These are phyloP conservation scores for Martiniozyma abietophila DNA, from an alignment of 805 yeast genomes.

Conservation along the genomic window DNA sequence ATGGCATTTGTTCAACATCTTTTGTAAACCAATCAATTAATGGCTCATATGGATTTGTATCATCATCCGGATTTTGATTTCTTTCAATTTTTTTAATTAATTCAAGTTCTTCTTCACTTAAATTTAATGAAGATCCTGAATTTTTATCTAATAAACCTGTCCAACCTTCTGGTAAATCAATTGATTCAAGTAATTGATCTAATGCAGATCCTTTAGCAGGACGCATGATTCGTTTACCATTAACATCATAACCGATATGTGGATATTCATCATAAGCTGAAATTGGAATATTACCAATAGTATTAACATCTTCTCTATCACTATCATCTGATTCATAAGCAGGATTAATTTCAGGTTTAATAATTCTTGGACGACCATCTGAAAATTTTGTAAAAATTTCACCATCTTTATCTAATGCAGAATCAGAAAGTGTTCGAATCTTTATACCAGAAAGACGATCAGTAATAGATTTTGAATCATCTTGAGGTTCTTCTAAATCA, in stretches of 20 bases:
- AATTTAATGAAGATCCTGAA: slow-evolving; percentile 77
- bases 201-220: slow-evolving; percentile 96
- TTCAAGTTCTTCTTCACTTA: slow-evolving; percentile 81
- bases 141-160: slow-evolving; percentile 88
- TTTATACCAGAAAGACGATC: slow-evolving; percentile 47
- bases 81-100: slow-evolving; percentile 77
- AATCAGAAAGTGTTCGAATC: slow-evolving; percentile 40
- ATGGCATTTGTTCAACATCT: slow-evolving; percentile 78
- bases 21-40: slow-evolving; percentile 93
- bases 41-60: slow-evolving; percentile 84
- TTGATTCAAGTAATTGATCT: slow-evolving; percentile 79
- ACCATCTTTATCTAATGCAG: slow-evolving; percentile 23
- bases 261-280: slow-evolving; percentile 96
- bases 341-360: slow-evolving; percentile 88
- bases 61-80: slow-evolving; percentile 75
- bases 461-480: slow-evolving; percentile 37
- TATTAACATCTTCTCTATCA: slow-evolving; percentile 69
- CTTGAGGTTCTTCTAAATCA: slow-evolving; percentile 25
- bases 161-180: slow-evolving; percentile 98
- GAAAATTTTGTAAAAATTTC: slow-evolving; percentile 43
- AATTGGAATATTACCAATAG: slow-evolving; percentile 89
- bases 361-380: slow-evolving; percentile 72
- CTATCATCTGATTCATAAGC: slow-evolving; percentile 92
- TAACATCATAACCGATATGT: slow-evolving; percentile 92
- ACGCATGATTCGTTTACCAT: slow-evolving; percentile 97